A percentile compares a stretch with the other conserved stretches of the same genome.
phyloP scores from a whole-genome alignment of 768 basidiomycete genomes.

The Sistotremastrum suecicum region DNA sequence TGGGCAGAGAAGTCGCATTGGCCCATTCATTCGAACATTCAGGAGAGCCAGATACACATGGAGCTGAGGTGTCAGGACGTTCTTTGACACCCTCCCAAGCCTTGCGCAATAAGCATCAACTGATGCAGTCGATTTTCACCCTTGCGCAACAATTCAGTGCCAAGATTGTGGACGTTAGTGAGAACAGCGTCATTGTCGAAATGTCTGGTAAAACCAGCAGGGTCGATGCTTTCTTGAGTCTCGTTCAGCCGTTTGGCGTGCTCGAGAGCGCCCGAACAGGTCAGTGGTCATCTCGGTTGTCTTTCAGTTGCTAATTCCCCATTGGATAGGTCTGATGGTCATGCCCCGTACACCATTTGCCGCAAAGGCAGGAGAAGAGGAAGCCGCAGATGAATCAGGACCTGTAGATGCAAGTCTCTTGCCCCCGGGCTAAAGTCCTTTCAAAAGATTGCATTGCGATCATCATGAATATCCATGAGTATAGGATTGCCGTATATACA shows the following conservation, averaged over 20 bases:
- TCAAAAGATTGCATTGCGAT: too few relatives aligned
- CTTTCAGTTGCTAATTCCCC: constrained; percentile 2
- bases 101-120: constrained; percentile 77
- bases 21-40: constrained; percentile 65
- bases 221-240: constrained; percentile 83
- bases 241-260: constrained; percentile 90
- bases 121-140: constrained; percentile 74
- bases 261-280: constrained; percentile 92
- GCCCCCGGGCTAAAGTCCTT: constrained; percentile 65
- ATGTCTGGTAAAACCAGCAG: constrained; percentile 83
- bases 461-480: too few relatives aligned
- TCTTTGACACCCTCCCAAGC: constrained; percentile 62
- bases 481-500: too few relatives aligned
- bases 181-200: constrained; percentile 91
- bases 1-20: constrained; percentile 55
- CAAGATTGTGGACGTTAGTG: constrained; percentile 86
- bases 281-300: constrained; percentile 20
- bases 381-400: constrained; percentile 34
- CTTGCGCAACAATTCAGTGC: constrained; percentile 85
- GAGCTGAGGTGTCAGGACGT: background rate
- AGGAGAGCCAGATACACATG: constrained; percentile 5
- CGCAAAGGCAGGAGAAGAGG: constrained; percentile 41
- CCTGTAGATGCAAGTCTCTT: constrained; percentile 83
- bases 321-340: constrained; percentile 72
- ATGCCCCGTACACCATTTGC: constrained; percentile 94